Evolutionary conservation across 768 basidiomycete genomes (phyloP).

Genomic region (Paxillus rubicundulus): DNA sequence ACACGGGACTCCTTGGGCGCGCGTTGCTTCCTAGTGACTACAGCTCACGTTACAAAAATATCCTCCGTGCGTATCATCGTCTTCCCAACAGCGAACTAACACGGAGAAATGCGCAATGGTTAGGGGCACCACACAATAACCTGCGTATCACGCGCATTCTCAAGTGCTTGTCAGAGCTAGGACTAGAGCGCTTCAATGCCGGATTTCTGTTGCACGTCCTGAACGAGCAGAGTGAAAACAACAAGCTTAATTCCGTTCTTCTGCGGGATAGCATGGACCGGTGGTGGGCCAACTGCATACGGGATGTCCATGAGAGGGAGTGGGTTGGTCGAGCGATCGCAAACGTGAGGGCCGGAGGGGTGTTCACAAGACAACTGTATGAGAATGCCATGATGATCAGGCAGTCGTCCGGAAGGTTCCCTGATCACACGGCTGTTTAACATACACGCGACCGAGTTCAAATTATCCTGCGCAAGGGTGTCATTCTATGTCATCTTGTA

Average conservation of each 20-base stretch:
- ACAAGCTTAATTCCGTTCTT: slow-evolving; percentile 45
- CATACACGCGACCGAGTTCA: background rate
- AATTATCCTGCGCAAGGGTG: background rate
- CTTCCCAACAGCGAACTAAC: background rate
- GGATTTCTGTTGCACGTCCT: slow-evolving; percentile 70
- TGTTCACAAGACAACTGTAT: slow-evolving; percentile 61
- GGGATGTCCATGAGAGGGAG: slow-evolving; percentile 55
- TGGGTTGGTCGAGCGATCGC: slow-evolving; percentile 52
- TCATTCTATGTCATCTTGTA: background rate
- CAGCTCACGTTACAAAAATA: slow-evolving; percentile 57
- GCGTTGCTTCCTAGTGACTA: slow-evolving; percentile 48
- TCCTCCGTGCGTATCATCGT: slow-evolving; percentile 43
- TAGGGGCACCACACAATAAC: slow-evolving; percentile 72
- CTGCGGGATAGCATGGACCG: slow-evolving; percentile 66
- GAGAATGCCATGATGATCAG: slow-evolving; percentile 45
- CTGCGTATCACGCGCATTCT: slow-evolving; percentile 75
- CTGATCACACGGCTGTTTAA: slow-evolving; percentile 1
- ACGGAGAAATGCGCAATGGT: background rate
- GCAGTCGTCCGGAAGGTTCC: slow-evolving; percentile 17
- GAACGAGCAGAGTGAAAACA: slow-evolving; percentile 62
- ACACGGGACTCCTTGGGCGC: slow-evolving; percentile 61
- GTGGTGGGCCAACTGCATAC: slow-evolving; percentile 76
- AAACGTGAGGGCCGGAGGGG: slow-evolving; percentile 44
- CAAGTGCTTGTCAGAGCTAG: slow-evolving; percentile 71
- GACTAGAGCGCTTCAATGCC: slow-evolving; percentile 59